A percentile compares a stretch with the other conserved stretches of the same genome.
These are phyloP conservation scores for Aspergillus amoenus DNA, from an alignment of 2,329 filamentous ascomycete species.

Conservation along the genomic window DNA sequence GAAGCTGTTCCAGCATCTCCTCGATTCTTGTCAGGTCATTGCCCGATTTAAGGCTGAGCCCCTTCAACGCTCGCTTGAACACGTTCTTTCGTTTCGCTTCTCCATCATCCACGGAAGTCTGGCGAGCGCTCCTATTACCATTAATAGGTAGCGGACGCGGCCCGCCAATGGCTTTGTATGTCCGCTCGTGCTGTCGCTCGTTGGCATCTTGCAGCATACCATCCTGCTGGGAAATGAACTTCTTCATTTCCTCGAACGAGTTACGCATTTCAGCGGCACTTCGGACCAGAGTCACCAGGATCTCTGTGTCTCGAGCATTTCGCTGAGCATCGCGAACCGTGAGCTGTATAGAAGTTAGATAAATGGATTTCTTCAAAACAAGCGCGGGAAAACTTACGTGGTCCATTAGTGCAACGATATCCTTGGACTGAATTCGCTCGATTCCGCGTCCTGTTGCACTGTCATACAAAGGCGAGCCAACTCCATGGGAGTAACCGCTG, in stretches of 20 bases:
- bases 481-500: constrained; percentile 88
- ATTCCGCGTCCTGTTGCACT: constrained; percentile 82
- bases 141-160: constrained; percentile 78
- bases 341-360: constrained; percentile 54
- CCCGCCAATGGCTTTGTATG: constrained; percentile 78
- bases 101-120: constrained; percentile 51
- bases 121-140: constrained; percentile 54
- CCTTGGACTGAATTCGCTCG: constrained; percentile 90
- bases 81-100: constrained; percentile 83
- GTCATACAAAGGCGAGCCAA: constrained; percentile 87
- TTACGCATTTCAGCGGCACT: constrained; percentile 96
- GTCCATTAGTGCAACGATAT: constrained; percentile 97
- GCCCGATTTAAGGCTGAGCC: constrained; percentile 80
- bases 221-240: constrained; percentile 85
- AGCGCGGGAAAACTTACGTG: constrained; percentile 59
- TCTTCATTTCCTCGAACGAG: constrained; percentile 93
- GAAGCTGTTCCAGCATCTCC: constrained; percentile 85
- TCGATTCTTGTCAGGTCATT: constrained; percentile 87
- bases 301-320: constrained; percentile 94
- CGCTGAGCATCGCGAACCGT: constrained; percentile 96
- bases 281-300: constrained; percentile 88
- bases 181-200: constrained; percentile 84
- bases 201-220: constrained; percentile 82
- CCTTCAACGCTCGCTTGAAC: constrained; percentile 91
- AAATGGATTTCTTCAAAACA: not conserved